phyloP scores from a whole-genome alignment of 768 basidiomycete species.

The Calvatia gigantea region DNA sequence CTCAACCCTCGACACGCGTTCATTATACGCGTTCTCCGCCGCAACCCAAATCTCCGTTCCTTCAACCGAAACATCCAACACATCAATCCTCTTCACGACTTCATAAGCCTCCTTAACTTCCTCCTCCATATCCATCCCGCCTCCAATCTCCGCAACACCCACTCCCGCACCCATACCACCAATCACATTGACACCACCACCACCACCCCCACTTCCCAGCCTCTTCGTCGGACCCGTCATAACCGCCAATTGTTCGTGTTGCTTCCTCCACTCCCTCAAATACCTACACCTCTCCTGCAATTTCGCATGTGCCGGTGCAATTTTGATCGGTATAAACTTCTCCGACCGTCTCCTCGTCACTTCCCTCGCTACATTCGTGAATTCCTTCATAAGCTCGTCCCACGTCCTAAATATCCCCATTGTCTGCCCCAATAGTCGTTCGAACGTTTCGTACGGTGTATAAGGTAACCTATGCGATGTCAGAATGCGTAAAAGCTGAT shows the following conservation, averaged over 20 bases:
- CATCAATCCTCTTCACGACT: conserved; percentile 94
- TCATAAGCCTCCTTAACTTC: conserved; percentile 98
- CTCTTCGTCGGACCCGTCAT: conserved; percentile 97
- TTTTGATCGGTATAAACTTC: conserved; percentile 96
- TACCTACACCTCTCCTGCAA: conserved; percentile 86
- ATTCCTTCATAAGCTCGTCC: conserved; percentile 90
- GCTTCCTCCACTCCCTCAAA: conserved; percentile 89
- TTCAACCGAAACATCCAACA: conserved; percentile 90
- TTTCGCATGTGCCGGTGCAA: conserved; percentile 86
- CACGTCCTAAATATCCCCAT: conserved; percentile 80
- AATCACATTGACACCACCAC: no score
- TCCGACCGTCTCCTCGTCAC: conserved; percentile 87
- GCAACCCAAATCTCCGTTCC: conserved; percentile 98
- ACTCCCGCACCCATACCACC: no score
- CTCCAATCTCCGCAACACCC: conserved; percentile 89
- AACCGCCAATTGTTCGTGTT: conserved; percentile 94
- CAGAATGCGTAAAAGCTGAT: conserved; percentile 87
- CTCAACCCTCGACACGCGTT: conserved; percentile 94
- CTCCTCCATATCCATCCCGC: conserved; percentile 97
- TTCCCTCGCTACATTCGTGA: conserved; percentile 90
- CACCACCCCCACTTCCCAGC: conserved; percentile 62
- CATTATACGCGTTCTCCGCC: conserved; percentile 97
- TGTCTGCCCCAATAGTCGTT: conserved; percentile 73
- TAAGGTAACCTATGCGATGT: conserved; percentile 91
- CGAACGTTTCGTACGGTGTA: conserved; percentile 92